A percentile compares a stretch with the other conserved stretches of the same genome.
phyloP scores from a whole-genome alignment of 225 moss, liverwort and hornwort species.

The Bryoerythrophyllum caledonicum region DNA sequence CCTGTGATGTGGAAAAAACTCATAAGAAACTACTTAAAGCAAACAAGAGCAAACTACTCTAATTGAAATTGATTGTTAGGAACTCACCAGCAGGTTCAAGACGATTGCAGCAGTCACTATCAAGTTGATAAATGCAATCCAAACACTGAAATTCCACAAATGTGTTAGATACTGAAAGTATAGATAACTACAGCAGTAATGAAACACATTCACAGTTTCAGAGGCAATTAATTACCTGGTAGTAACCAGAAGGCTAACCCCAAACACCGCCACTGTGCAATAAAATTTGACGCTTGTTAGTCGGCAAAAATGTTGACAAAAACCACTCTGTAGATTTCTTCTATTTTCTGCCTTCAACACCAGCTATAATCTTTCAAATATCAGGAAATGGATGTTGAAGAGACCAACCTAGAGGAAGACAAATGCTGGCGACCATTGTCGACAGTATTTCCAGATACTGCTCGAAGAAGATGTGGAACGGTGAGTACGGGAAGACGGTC shows the following conservation, averaged over 20 bases:
- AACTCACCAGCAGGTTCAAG: conserved; percentile 76
- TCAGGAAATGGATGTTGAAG: neutral
- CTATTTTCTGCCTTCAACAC: neutral
- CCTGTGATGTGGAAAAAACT: conserved; percentile 42
- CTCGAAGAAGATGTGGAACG: conserved; percentile 87
- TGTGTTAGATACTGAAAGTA: neutral
- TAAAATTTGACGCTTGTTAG: conserved; percentile 9
- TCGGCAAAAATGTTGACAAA: conserved; percentile 1
- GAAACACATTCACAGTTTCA: conserved; percentile 14
- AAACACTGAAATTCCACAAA: conserved; percentile 55
- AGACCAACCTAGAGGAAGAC: conserved; percentile 38
- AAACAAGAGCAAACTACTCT: neutral
- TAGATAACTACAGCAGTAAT: neutral
- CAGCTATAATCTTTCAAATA: conserved; percentile 5
- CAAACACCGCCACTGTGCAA: conserved; percentile 45
- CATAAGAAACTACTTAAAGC: conserved; percentile 6
- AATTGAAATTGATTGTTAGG: neutral
- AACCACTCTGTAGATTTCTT: no score
- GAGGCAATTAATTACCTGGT: conserved; percentile 40
- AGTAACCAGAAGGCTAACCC: conserved; percentile 43
- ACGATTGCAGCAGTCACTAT: conserved; percentile 69
- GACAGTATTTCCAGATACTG: conserved; percentile 74
- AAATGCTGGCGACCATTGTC: conserved; percentile 53
- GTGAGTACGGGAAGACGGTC: conserved; percentile 79
- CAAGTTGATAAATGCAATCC: conserved; percentile 68